Conservation (phyloP, 345 rosid genomes). For the Raphanus raphanistrum region DNA sequence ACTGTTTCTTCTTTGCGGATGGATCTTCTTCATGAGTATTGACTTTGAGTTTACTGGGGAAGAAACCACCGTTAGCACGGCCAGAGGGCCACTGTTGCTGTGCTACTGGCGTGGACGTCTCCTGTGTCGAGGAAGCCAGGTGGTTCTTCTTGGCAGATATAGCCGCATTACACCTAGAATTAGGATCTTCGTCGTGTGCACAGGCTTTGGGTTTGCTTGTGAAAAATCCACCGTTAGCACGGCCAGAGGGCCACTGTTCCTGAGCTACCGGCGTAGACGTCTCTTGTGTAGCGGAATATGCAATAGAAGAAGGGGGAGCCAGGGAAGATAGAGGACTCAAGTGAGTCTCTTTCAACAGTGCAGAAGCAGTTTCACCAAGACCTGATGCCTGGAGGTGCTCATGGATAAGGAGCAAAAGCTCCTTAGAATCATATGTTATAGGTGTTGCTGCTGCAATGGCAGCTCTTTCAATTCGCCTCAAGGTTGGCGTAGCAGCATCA, state of each 20-base stretch:
- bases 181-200: constrained; percentile 49
- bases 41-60: constrained; percentile 51
- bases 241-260: constrained; percentile 89
- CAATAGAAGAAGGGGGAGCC: constrained; percentile 70
- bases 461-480: constrained; percentile 97
- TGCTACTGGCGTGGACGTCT: constrained; percentile 43
- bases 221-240: constrained; percentile 72
- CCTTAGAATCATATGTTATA: constrained; percentile 87
- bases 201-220: constrained; percentile 49
- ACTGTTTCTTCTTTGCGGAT: constrained; percentile 74
- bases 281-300: constrained; percentile 60
- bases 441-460: constrained; percentile 99
- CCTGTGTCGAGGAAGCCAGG: constrained; percentile 66
- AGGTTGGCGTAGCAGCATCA: constrained; percentile 97
- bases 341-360: constrained; percentile 85
- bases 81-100: constrained; percentile 92
- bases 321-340: constrained; percentile 74
- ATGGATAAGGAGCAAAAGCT: constrained; percentile 87
- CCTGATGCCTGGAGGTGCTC: constrained; percentile 98
- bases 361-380: constrained; percentile 61
- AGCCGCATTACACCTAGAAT: constrained; percentile 48
- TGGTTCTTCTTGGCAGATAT: constrained; percentile 72
- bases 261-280: constrained; percentile 45
- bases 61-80: constrained; percentile 64
- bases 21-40: constrained; percentile 48